Evolutionary conservation across 306 rosid genomes (phyloP).

Genomic region (Cucurbita maxima): DNA sequence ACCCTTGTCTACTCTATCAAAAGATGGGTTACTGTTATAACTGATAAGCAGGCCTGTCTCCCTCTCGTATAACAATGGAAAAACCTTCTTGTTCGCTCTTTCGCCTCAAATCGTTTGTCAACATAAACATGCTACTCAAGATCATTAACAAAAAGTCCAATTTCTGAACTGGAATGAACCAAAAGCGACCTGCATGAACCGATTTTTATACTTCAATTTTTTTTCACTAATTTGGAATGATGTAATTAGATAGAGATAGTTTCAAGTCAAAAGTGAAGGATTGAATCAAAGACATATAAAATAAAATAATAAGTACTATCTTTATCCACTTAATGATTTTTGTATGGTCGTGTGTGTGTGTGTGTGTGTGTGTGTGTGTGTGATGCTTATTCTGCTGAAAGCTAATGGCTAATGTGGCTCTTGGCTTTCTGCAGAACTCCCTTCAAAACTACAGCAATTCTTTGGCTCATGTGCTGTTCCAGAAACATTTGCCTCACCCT

Average conservation of each 20-base stretch:
- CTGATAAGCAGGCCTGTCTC: not conserved
- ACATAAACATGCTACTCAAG: not conserved
- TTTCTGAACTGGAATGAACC: not conserved
- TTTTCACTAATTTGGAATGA: no score
- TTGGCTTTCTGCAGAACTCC: slow-evolving; percentile 48
- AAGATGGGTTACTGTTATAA: not conserved
- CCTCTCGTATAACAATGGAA: not conserved
- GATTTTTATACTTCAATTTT: no score
- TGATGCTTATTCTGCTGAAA: not conserved
- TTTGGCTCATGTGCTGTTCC: slow-evolving; percentile 68
- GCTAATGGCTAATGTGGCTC: slow-evolving; percentile 18
- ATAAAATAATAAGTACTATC: no score
- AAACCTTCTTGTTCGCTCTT: not conserved
- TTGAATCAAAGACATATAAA: no score
- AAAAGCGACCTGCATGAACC: not conserved
- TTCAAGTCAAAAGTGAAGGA: no score
- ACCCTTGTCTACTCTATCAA: not conserved
- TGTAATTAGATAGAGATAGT: no score
- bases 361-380: no score
- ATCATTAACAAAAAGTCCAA: not conserved
- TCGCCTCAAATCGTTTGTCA: not conserved
- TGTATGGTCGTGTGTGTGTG: no score
- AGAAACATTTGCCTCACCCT: slow-evolving; percentile 70
- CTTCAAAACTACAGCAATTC: slow-evolving; percentile 72
- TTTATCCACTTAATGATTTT: no score